Evolutionary conservation across 331 rosid species (phyloP).

Genomic region (Pyrus hybrid): DNA sequence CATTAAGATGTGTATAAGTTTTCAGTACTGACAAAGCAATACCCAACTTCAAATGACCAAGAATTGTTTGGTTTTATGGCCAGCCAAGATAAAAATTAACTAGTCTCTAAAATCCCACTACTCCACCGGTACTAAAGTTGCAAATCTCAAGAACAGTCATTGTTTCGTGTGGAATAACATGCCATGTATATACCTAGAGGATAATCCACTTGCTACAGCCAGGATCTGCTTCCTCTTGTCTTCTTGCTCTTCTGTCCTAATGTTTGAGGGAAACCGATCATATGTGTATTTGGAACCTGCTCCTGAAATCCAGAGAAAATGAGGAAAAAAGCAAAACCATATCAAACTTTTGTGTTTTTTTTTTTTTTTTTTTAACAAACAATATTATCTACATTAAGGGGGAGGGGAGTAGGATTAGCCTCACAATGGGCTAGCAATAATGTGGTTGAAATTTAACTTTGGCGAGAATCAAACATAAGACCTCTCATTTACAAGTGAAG

Average conservation of each 20-base stretch:
- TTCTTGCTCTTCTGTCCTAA: constrained; percentile 79
- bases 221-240: constrained; percentile 90
- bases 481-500: no score
- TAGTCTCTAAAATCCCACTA: neutral
- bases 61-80: neutral
- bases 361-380: no score
- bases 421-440: no score
- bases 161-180: neutral
- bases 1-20: constrained; percentile 12
- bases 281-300: constrained; percentile 72
- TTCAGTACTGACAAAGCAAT: constrained; percentile 3
- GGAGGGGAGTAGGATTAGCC: no score
- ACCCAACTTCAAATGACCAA: neutral
- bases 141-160: neutral
- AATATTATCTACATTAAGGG: no score
- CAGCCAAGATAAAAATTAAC: neutral
- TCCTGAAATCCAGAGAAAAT: constrained; percentile 36
- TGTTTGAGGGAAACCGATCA: constrained; percentile 81
- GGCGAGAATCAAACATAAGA: no score
- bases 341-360: neutral
- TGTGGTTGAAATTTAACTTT: no score
- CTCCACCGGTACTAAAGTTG: neutral
- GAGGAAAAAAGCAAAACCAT: constrained; percentile 1
- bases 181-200: constrained; percentile 56
- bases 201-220: constrained; percentile 72